Evolutionary conservation across 1,284 basidiomycete genomes (phyloP).

Genomic region (Cryptococcus neoformans): DNA sequence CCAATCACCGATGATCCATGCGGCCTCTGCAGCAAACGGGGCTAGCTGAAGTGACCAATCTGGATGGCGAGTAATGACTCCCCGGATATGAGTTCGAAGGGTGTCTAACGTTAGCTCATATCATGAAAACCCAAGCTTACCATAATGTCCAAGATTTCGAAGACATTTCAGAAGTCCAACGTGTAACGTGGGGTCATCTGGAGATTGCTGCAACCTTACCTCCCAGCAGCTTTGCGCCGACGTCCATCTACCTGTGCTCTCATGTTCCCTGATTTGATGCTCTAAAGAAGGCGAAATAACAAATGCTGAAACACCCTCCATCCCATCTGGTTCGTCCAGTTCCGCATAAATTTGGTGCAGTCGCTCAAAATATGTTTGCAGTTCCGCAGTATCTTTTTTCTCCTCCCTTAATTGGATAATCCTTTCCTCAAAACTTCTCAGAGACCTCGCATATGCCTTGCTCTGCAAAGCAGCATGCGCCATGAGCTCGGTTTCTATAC

Average conservation of each 20-base stretch:
- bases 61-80: conserved; percentile 80
- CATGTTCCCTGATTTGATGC: conserved; percentile 97
- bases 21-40: conserved; percentile 87
- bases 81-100: conserved; percentile 89
- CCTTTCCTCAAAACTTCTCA: conserved; percentile 92
- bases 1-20: conserved; percentile 96
- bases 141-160: conserved; percentile 94
- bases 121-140: conserved; percentile 54
- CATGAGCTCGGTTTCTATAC: conserved; percentile 83
- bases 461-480: conserved; percentile 92
- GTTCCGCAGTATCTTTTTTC: conserved; percentile 52
- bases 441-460: conserved; percentile 87
- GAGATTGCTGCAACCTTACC: conserved; percentile 86
- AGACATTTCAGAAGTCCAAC: conserved; percentile 87
- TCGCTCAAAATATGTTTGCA: conserved; percentile 81
- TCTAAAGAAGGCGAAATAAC: conserved; percentile 89
- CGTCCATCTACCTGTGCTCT: conserved; percentile 96
- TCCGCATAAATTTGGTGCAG: conserved; percentile 95
- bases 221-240: conserved; percentile 99
- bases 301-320: conserved; percentile 93
- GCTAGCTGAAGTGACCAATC: conserved; percentile 77
- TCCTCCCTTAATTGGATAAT: conserved; percentile 56
- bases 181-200: conserved; percentile 85
- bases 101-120: conserved; percentile 64
- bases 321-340: conserved; percentile 97